Evolutionary conservation across 139 green algal species (phyloP).

Genomic region (Picochlorum sp.): DNA sequence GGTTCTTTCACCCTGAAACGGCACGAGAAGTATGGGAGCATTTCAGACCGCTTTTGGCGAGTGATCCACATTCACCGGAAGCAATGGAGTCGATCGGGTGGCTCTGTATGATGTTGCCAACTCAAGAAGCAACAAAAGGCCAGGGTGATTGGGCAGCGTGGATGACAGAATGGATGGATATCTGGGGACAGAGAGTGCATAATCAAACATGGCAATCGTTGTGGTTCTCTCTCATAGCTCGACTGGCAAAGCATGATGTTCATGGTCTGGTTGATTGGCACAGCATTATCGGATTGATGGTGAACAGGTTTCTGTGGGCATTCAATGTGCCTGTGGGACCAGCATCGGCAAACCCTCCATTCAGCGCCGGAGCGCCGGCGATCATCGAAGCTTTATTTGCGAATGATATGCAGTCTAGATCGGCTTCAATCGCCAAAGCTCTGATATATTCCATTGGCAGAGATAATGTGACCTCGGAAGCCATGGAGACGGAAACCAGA

Average conservation of each 20-base stretch:
- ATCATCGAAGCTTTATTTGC: not conserved
- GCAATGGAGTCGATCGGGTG: constrained; percentile 45
- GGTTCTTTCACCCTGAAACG: constrained; percentile 34
- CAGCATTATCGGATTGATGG: constrained; percentile 41
- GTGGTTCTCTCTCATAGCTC: constrained; percentile 51
- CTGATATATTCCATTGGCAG: constrained; percentile 30
- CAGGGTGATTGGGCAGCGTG: constrained; percentile 27
- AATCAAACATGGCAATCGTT: constrained; percentile 42
- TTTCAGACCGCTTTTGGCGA: constrained; percentile 16
- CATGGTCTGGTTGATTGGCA: constrained; percentile 50
- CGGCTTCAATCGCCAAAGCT: constrained; percentile 16
- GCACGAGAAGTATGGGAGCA: constrained; percentile 38
- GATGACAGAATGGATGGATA: constrained; percentile 44
- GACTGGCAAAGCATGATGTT: constrained; percentile 67
- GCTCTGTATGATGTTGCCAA: constrained; percentile 60
- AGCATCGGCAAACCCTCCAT: constrained; percentile 30
- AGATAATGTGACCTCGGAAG: not conserved
- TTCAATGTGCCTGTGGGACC: constrained; percentile 71
- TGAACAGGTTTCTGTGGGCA: constrained; percentile 42
- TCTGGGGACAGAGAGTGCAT: constrained; percentile 38
- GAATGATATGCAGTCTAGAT: constrained; percentile 16
- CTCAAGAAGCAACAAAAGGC: constrained; percentile 23
- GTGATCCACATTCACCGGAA: constrained; percentile 11
- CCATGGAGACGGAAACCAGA: not conserved
- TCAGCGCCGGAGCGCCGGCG: constrained; percentile 11